Conservation (phyloP, 805 yeast species). For the Ogataea nitratoaversa region DNA sequence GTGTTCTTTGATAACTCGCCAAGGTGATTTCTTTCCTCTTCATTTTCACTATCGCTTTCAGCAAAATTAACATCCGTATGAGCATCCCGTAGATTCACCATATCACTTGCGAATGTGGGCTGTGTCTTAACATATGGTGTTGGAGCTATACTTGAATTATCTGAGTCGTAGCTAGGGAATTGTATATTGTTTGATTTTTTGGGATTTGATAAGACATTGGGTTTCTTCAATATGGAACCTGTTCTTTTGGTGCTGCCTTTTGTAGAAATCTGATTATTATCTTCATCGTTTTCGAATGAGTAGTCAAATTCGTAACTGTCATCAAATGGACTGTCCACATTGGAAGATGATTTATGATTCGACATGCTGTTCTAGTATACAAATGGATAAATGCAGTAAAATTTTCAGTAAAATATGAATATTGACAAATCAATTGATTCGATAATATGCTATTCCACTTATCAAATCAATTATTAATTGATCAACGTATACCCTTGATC, state of each 20-base stretch:
- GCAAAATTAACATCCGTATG: constrained; percentile 22
- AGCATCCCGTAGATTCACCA: constrained; percentile 16
- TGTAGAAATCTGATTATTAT: neutral
- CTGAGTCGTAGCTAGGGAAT: constrained; percentile 5
- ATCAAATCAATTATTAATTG: too few relatives aligned
- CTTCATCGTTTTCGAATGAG: neutral
- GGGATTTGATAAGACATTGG: neutral
- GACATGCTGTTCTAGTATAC: neutral
- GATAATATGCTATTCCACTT: too few relatives aligned
- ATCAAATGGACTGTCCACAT: constrained; percentile 10
- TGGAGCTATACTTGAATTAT: constrained; percentile 15
- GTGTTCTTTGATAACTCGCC: constrained; percentile 30
- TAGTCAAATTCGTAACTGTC: constrained; percentile 7
- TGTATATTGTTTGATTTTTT: constrained; percentile 3
- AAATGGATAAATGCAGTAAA: neutral
- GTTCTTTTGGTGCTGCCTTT: neutral
- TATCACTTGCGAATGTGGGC: constrained; percentile 4
- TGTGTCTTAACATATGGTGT: constrained; percentile 23
- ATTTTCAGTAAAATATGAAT: too few relatives aligned
- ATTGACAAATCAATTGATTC: too few relatives aligned
- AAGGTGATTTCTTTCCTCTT: constrained; percentile 21
- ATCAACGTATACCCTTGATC: too few relatives aligned
- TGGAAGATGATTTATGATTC: neutral
- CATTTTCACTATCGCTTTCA: constrained; percentile 12
- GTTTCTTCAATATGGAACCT: constrained; percentile 2